Conservation (phyloP, 2,329 filamentous ascomycete species). For the Paecilomyces fulvus region DNA sequence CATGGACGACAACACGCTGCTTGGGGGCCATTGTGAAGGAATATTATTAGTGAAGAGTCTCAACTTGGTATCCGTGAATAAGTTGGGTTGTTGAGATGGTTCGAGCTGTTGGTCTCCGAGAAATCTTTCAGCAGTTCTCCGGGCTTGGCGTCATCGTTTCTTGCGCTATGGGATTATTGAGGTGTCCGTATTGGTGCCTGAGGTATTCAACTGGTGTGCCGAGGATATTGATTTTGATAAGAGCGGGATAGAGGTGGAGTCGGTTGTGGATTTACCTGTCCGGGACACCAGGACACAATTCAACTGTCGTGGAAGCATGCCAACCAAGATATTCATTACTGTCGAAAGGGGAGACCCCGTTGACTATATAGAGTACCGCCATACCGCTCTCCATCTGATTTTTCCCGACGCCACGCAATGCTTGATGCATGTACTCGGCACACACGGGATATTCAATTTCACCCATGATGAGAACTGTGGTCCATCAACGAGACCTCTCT, state of each 20-base stretch:
- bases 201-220: no score
- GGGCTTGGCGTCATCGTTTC: not conserved
- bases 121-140: not conserved
- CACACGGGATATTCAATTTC: slow-evolving; percentile 19
- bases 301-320: slow-evolving; percentile 6
- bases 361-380: slow-evolving; percentile 22
- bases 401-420: slow-evolving; percentile 10
- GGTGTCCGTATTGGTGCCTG: not conserved
- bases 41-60: not conserved
- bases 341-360: slow-evolving; percentile 20
- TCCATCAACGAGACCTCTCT: slow-evolving; percentile 6
- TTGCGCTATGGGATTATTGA: not conserved
- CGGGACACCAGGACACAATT: not conserved
- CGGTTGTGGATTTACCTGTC: not conserved
- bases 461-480: not conserved
- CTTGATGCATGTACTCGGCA: slow-evolving; percentile 17
- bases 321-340: slow-evolving; percentile 14
- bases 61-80: not conserved
- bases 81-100: not conserved
- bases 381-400: slow-evolving; percentile 19
- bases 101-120: not conserved
- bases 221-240: no score
- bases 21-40: slow-evolving; percentile 54
- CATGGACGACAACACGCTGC: slow-evolving; percentile 47
- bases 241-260: no score